These are phyloP conservation scores for Miamiensis avidus DNA, from an alignment of 169 alveolate species.

Conservation along the genomic window DNA sequence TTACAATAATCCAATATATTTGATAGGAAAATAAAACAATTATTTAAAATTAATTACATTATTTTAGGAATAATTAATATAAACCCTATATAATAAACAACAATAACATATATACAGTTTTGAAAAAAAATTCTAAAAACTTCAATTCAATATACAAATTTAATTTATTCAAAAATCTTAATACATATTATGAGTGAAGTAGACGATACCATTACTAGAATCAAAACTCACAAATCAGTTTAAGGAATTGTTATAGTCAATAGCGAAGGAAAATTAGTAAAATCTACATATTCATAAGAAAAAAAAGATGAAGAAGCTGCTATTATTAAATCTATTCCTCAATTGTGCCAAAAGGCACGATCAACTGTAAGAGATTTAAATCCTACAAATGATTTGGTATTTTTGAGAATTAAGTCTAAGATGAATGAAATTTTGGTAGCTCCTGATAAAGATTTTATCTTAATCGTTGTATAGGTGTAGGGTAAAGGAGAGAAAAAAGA, in stretches of 20 bases:
- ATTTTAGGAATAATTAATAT: too few relatives aligned
- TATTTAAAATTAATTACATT: too few relatives aligned
- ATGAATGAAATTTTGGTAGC: constrained; percentile 95
- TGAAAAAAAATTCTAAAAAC: too few relatives aligned
- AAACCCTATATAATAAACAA: too few relatives aligned
- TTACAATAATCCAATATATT: too few relatives aligned
- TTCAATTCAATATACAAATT: too few relatives aligned
- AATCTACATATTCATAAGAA: constrained; percentile 75
- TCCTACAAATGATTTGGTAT: constrained; percentile 88
- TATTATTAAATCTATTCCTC: constrained; percentile 58
- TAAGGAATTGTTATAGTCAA: constrained; percentile 90
- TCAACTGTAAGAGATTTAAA: constrained; percentile 88
- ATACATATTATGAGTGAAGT: constrained; percentile 78
- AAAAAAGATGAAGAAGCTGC: constrained; percentile 56
- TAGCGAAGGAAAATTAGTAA: constrained; percentile 87
- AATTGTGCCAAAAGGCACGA: constrained; percentile 80
- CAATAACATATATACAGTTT: too few relatives aligned
- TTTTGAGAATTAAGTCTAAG: constrained; percentile 91
- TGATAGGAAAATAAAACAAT: too few relatives aligned
- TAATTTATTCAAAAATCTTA: too few relatives aligned
- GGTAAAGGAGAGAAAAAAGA: constrained; percentile 89
- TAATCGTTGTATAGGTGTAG: constrained; percentile 87
- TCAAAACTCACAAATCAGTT: constrained; percentile 94
- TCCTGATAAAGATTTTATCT: constrained; percentile 93
- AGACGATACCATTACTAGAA: constrained; percentile 93